Percentiles rank a stretch among this genome's conserved stretches.
Evolutionary conservation across 768 basidiomycete species (phyloP).

Genomic region (Termitomyces titanicus): DNA sequence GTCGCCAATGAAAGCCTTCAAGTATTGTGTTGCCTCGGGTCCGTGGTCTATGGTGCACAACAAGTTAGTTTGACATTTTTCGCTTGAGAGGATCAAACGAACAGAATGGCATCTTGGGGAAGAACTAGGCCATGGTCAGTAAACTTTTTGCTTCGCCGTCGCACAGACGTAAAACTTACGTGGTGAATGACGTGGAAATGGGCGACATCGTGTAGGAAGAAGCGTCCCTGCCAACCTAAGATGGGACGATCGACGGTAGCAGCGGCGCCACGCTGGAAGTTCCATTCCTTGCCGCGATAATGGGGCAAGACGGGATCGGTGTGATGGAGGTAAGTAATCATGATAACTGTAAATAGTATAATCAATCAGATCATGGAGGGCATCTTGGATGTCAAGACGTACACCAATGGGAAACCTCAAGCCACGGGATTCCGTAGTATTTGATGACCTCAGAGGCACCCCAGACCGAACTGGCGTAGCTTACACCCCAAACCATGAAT

Average conservation of each 20-base stretch:
- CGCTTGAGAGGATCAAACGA: background rate
- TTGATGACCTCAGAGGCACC: conserved; percentile 40
- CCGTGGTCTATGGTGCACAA: conserved; percentile 41
- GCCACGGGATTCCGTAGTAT: conserved; percentile 51
- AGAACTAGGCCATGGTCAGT: conserved; percentile 10
- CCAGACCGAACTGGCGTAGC: conserved; percentile 30
- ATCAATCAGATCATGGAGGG: background rate
- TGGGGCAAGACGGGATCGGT: conserved; percentile 54
- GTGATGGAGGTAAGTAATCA: conserved; percentile 63
- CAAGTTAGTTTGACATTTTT: background rate
- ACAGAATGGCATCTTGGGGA: conserved; percentile 21
- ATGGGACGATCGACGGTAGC: conserved; percentile 57
- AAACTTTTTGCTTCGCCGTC: background rate
- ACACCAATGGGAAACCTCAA: conserved; percentile 54
- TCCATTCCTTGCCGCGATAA: conserved; percentile 56
- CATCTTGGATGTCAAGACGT: conserved; percentile 15
- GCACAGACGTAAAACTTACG: conserved; percentile 24
- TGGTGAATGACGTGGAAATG: conserved; percentile 66
- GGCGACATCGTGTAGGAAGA: conserved; percentile 65
- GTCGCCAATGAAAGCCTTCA: conserved; percentile 47
- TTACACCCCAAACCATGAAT: conserved; percentile 39
- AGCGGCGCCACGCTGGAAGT: conserved; percentile 58
- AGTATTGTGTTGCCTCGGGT: conserved; percentile 45
- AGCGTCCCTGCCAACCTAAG: conserved; percentile 61
- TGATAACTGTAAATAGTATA: conserved; percentile 29